Conservation (phyloP, 495 filamentous ascomycete genomes). For the Penicillium malachiteum region DNA sequence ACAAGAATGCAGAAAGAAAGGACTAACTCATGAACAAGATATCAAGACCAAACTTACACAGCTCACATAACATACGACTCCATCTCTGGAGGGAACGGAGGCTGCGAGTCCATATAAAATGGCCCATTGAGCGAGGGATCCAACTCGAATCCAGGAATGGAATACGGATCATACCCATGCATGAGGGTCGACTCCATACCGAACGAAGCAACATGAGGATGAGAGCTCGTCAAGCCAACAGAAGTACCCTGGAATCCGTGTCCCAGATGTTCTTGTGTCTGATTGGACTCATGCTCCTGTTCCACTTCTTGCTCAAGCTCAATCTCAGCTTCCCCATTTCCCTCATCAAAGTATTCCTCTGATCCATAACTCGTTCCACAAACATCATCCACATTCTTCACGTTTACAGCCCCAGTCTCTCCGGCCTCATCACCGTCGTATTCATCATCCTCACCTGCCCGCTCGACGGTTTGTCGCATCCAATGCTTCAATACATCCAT, state of each 20-base stretch:
- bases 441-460: slow-evolving; percentile 35
- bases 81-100: slow-evolving; percentile 31
- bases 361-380: neutral
- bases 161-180: slow-evolving; percentile 32
- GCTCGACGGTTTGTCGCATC: slow-evolving; percentile 69
- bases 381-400: too few species aligned
- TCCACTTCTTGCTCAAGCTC: neutral
- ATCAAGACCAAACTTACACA: slow-evolving; percentile 10
- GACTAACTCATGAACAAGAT: slow-evolving; percentile 3
- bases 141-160: slow-evolving; percentile 22
- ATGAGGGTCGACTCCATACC: slow-evolving; percentile 29
- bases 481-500: slow-evolving; percentile 81
- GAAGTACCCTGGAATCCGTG: neutral
- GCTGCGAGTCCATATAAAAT: slow-evolving; percentile 37
- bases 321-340: neutral
- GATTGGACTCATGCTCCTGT: neutral
- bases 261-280: neutral
- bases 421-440: neutral
- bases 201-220: slow-evolving; percentile 6
- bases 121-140: slow-evolving; percentile 32
- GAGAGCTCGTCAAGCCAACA: neutral
- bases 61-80: slow-evolving; percentile 38
- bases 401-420: too few species aligned
- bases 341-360: neutral
- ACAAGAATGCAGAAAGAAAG: slow-evolving; percentile 2